phyloP scores from a whole-genome alignment of 1,139 yeast species.

The Geotrichum siamense region DNA sequence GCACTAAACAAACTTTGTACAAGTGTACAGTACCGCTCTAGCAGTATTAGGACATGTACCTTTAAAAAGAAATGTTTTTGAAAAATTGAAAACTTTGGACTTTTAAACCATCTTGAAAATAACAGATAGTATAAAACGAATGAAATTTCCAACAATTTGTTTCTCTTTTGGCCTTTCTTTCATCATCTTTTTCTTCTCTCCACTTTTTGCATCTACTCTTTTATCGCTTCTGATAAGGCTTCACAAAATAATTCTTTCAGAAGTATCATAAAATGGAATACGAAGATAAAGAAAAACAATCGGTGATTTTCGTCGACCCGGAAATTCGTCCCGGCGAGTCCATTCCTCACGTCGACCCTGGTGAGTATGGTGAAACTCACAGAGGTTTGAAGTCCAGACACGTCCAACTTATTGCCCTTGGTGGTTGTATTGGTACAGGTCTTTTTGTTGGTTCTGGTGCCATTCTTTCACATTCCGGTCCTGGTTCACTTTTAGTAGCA shows the following conservation, averaged over 20 bases:
- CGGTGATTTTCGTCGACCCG: not conserved
- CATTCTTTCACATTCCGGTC: conserved; percentile 53
- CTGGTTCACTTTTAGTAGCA: conserved; percentile 55
- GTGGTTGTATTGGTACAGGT: conserved; percentile 81
- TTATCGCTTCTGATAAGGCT: no score
- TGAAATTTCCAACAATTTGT: no score
- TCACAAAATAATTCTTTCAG: not conserved
- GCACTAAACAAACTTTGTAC: no score
- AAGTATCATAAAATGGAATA: not conserved
- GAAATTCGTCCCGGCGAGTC: not conserved
- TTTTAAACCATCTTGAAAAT: no score
- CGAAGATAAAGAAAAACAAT: conserved; percentile 2
- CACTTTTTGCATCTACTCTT: no score
- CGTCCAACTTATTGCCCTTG: conserved; percentile 79
- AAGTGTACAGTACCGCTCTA: no score
- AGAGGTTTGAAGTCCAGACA: conserved; percentile 51
- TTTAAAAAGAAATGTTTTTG: no score
- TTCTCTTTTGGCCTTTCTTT: no score
- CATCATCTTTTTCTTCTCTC: no score
- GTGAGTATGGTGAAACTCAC: conserved; percentile 13
- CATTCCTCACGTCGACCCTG: conserved; percentile 1
- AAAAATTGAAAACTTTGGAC: no score
- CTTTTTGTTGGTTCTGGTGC: conserved; percentile 63
- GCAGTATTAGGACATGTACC: no score
- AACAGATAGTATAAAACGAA: no score